Base-by-base conservation (phyloP, 768 basidiomycete species). In the Rhizopogon vesiculosus region DNA sequence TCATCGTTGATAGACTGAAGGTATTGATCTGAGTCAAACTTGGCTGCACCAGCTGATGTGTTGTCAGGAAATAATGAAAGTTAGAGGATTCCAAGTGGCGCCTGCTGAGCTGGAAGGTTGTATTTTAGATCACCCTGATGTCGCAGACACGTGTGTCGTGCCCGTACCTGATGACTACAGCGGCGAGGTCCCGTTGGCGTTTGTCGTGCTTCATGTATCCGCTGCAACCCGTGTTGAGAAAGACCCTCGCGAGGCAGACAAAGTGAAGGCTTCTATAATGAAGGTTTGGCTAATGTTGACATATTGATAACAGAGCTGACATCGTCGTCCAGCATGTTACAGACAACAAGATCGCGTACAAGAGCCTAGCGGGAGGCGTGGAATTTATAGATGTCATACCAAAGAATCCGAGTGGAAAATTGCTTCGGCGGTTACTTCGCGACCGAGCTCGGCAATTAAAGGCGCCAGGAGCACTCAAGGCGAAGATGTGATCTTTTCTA, bases 81-180 rank as follows among this genome's bases (percentile, higher is more conserved):
- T 85, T 44, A 78, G 70, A 62, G 87, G 88, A 3, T 86, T 85
- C 66, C 87, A 89, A 64, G 87, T 89, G 1, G 85, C 87, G 1
- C 87, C 87, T 3, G 86, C 87, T 3, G 86, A 88, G 59, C 73
- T 88, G 8, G 87, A 88, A 60, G 87, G 81, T 16, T 84, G 84
- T 56, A 63, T 86, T 15, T 65, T 86, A 33, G 76, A 74, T 46
- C 83, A 87, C 59, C 67, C 76, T 0, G 85, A 85, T 58, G 79
- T 88, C 13, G 73, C 74, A 6, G 80, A 85, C 41, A 74, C 75
- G 3, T 87, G 87, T 59, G 86, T 89, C 4, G 81, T 89, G 16
- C 81, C 84, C 1, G 62, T 85, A 31, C 82, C 80, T 9, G 83
- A 90, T 61, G 87, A 89, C 7, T 89, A 81, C 56, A 83, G 81